Evolutionary conservation across 495 filamentous ascomycete species (phyloP).

Genomic region (Trichocladium antarcticum): DNA sequence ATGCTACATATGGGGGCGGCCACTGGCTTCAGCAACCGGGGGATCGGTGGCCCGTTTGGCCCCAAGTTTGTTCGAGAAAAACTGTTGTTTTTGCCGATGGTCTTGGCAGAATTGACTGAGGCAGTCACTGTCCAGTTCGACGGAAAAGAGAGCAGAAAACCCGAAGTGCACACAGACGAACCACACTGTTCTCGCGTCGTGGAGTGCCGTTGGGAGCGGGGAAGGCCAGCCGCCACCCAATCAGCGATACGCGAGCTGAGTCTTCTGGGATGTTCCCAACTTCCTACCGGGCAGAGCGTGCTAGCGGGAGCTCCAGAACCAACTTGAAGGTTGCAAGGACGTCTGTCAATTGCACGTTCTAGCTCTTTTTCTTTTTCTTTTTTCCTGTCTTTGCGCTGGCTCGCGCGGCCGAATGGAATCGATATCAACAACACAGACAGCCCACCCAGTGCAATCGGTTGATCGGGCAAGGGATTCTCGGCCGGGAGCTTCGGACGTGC

Average conservation of each 20-base stretch:
- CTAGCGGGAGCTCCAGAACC: conserved; percentile 7
- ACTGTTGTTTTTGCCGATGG: too few species aligned
- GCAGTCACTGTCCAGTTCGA: too few species aligned
- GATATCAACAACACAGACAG: background rate
- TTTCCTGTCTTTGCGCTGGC: background rate
- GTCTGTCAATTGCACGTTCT: background rate
- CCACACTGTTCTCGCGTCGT: conserved; percentile 8
- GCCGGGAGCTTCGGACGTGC: too few species aligned
- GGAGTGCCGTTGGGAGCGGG: conserved; percentile 13
- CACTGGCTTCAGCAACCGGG: background rate
- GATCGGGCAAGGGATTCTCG: too few species aligned
- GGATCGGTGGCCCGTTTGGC: background rate
- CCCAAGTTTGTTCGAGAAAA: background rate
- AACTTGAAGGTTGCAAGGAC: conserved; percentile 1
- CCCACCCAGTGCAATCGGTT: background rate
- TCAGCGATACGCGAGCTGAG: background rate
- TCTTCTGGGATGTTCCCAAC: background rate
- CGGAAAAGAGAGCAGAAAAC: too few species aligned
- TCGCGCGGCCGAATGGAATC: background rate
- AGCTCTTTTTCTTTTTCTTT: background rate
- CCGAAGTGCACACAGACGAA: background rate
- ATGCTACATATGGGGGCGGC: background rate
- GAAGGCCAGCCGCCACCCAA: conserved; percentile 1
- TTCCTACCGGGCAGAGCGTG: background rate
- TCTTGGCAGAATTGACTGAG: too few species aligned